Conservation (phyloP, 1,284 basidiomycete genomes). For the Neotropicomus parvogracilis region DNA sequence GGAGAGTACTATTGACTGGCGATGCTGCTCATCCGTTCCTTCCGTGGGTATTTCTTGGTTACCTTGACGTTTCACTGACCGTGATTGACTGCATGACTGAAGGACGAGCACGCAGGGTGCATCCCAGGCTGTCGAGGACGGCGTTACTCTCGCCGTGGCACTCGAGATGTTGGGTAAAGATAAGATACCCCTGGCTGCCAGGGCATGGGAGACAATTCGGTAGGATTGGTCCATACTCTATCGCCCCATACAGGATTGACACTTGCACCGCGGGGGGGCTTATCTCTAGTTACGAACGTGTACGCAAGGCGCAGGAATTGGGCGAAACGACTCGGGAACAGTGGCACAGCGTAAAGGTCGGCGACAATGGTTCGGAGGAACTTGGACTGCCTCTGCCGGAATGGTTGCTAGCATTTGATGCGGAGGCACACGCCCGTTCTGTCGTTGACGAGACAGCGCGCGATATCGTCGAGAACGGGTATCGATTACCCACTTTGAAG, state of each 20-base stretch:
- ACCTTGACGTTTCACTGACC: neutral
- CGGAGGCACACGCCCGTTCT: conserved; percentile 25
- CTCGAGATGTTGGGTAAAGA: conserved; percentile 26
- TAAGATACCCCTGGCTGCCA: conserved; percentile 19
- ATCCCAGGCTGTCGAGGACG: conserved; percentile 33
- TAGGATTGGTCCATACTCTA: conserved; percentile 3
- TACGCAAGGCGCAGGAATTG: conserved; percentile 20
- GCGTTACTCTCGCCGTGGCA: conserved; percentile 24
- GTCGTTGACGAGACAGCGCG: conserved; percentile 22
- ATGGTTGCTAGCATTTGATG: conserved; percentile 31
- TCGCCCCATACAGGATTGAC: neutral
- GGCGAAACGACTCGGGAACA: conserved; percentile 31
- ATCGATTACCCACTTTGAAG: conserved; percentile 19
- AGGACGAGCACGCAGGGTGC: conserved; percentile 31
- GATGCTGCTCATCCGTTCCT: conserved; percentile 34
- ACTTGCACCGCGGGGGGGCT: neutral
- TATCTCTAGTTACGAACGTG: conserved; percentile 27
- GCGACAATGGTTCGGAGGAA: conserved; percentile 11
- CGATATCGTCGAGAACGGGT: conserved; percentile 27
- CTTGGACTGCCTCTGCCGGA: conserved; percentile 27
- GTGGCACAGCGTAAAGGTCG: conserved; percentile 26
- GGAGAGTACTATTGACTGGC: conserved; percentile 29
- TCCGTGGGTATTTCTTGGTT: conserved; percentile 16
- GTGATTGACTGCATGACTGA: neutral
- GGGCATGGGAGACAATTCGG: conserved; percentile 29